Percentiles rank a stretch among this genome's conserved stretches.
Evolutionary conservation across 2,329 filamentous ascomycete species (phyloP).

Genomic region (Penicillium palitans): DNA sequence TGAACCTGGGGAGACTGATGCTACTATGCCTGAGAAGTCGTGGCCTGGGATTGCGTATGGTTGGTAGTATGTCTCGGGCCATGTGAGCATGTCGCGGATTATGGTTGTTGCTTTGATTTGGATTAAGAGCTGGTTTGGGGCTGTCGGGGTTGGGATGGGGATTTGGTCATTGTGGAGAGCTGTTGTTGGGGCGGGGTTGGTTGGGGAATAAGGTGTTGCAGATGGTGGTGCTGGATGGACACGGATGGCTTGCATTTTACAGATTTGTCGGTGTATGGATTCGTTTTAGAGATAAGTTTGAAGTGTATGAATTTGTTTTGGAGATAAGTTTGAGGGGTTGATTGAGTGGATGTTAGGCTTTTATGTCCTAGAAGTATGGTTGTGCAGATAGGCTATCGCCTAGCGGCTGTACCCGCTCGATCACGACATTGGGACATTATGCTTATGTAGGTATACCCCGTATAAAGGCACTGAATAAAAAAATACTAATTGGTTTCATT

Average conservation of each 20-base stretch:
- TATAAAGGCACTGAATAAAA: neutral
- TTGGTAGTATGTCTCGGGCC: conserved; percentile 32
- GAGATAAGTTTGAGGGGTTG: neutral
- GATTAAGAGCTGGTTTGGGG: conserved; percentile 23
- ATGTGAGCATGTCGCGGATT: conserved; percentile 27
- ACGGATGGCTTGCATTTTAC: conserved; percentile 26
- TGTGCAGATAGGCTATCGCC: neutral
- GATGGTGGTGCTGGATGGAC: conserved; percentile 20
- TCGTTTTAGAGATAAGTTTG: neutral
- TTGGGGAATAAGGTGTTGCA: conserved; percentile 19
- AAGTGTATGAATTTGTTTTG: too few relatives aligned
- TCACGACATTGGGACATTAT: neutral
- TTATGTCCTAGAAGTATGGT: neutral
- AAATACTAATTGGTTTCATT: neutral
- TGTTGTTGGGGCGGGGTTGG: conserved; percentile 31
- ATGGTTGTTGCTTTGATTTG: conserved; percentile 28
- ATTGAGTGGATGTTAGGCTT: neutral
- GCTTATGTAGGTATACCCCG: too few relatives aligned
- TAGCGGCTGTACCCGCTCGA: neutral
- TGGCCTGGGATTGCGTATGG: conserved; percentile 24
- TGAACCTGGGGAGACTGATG: neutral
- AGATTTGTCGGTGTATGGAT: neutral
- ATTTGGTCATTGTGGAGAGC: conserved; percentile 24
- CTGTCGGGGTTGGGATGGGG: conserved; percentile 20
- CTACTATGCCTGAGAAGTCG: conserved; percentile 26